Evolutionary conservation across 2,329 filamentous ascomycete species (phyloP), one percentile per base, ranked within the genome.

Genomic region (Monosporascus sp.): DNA sequence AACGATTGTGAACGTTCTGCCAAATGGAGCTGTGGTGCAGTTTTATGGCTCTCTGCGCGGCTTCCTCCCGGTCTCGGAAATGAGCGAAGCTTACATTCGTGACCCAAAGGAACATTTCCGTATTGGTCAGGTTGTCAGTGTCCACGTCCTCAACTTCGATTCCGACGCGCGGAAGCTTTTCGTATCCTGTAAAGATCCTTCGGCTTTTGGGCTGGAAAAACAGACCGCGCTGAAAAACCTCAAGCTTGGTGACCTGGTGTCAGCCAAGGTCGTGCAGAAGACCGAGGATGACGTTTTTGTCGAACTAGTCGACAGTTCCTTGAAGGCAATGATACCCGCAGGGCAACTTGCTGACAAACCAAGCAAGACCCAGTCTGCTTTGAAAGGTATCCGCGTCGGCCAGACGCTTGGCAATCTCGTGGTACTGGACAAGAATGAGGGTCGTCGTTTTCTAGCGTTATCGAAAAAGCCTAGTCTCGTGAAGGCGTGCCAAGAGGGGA

Each of bases 1-100:
- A 53, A 97, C 91, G 1, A 87, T 99, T 58, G 80, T 96, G 60
- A 95, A 88, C 58, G 77, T 99, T 11, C 77, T 90, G 52, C 72
- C 81, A 3, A 83, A 84, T 50, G 94, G 94, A 54, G 94, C 94
- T 11, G 83, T 93, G 18, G 88, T 99, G 50, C 90, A 96, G 66
- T 99, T 97, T 71, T 99, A 95, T 64, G 90, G 90, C 18, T 73
- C 78, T 8, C 77, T 99, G 20, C 83, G 84, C 59, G 95, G 88
- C 8, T 99, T 95, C 74, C 78, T 99, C 51, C 94, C 94, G 2
- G 86, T 96, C 1, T 89, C 89, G 1, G 93, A 99, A 71, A 99
- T 99, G 94, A 97, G 94, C 68, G 94, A 99, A 68, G 91, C 92
- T 11, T 97, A 88, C 66, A 97, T 99, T 64, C 83, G 88, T 60